Percentiles rank a stretch among this genome's conserved stretches.
phyloP scores from a whole-genome alignment of 2,329 filamentous ascomycete genomes.

The Epichloe hybrida region DNA sequence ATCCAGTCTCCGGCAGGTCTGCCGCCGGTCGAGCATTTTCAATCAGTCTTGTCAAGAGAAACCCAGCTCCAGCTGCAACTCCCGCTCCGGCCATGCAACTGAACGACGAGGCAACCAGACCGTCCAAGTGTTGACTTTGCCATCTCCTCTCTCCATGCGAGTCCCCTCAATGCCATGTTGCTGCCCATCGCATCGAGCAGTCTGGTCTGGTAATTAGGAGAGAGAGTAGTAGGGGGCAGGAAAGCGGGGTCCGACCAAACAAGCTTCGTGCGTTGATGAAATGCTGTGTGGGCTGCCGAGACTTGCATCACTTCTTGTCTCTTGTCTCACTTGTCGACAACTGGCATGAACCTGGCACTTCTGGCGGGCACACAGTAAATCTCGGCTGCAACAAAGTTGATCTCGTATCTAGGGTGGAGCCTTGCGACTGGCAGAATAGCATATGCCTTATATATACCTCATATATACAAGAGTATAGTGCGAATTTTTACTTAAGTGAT shows the following conservation, averaged over 20 bases:
- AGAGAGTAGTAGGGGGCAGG: too few species aligned
- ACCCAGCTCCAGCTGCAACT: background rate
- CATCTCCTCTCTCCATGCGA: too few species aligned
- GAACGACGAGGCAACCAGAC: background rate
- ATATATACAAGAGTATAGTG: too few species aligned
- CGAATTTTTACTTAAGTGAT: too few species aligned
- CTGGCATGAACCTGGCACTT: background rate
- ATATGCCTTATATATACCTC: too few species aligned
- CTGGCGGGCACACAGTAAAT: too few species aligned
- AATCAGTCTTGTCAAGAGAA: background rate
- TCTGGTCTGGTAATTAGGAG: too few species aligned
- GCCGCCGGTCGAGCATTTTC: too few species aligned
- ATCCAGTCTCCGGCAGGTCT: background rate
- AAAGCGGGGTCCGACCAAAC: background rate
- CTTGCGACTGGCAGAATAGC: too few species aligned
- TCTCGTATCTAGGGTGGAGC: too few species aligned
- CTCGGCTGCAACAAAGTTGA: too few species aligned
- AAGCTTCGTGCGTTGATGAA: background rate
- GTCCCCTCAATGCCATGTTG: background rate
- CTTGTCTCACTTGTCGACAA: background rate
- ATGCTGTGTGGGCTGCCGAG: conserved; percentile 1
- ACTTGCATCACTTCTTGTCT: background rate
- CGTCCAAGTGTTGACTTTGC: too few species aligned
- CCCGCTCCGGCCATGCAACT: background rate
- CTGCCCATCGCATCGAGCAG: background rate